phyloP scores from a whole-genome alignment of 441 rosid species.

The Eutrema salsugineum region DNA sequence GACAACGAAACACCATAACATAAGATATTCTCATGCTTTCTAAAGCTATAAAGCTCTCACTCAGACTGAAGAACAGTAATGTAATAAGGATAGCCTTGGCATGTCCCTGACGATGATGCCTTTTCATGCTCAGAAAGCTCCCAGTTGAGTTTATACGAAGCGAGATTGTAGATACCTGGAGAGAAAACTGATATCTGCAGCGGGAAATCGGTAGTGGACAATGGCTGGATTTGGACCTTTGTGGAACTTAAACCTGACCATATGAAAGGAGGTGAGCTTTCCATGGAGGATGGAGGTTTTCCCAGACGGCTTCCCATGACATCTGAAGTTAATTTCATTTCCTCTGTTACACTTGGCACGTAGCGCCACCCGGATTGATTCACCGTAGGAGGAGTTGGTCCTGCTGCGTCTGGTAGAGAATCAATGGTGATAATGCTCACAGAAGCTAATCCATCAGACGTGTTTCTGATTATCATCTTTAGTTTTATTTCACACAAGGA shows the following conservation, averaged over 20 bases:
- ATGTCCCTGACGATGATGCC: slow-evolving; percentile 49
- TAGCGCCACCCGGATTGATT: slow-evolving; percentile 74
- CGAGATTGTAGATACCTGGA: slow-evolving; percentile 75
- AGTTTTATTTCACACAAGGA: slow-evolving; percentile 66
- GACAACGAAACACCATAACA: not conserved
- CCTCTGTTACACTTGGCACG: slow-evolving; percentile 39
- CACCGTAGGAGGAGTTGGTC: slow-evolving; percentile 33
- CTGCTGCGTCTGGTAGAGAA: slow-evolving; percentile 28
- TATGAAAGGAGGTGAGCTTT: slow-evolving; percentile 62
- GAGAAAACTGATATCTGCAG: slow-evolving; percentile 75
- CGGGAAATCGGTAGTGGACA: slow-evolving; percentile 55
- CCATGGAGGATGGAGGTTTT: slow-evolving; percentile 40
- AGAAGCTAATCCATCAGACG: slow-evolving; percentile 47
- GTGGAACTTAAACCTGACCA: slow-evolving; percentile 88
- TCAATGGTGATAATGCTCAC: slow-evolving; percentile 54
- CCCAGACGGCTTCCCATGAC: slow-evolving; percentile 30
- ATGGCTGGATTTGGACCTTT: slow-evolving; percentile 51
- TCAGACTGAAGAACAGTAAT: slow-evolving; percentile 66
- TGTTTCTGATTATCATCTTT: slow-evolving; percentile 73
- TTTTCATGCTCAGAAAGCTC: slow-evolving; percentile 40
- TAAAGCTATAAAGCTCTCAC: slow-evolving; percentile 36
- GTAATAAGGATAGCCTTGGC: slow-evolving; percentile 70
- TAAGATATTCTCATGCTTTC: slow-evolving; percentile 1
- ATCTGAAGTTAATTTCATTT: slow-evolving; percentile 51
- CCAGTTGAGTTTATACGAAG: slow-evolving; percentile 79